phyloP scores from a whole-genome alignment of 768 basidiomycete species.

The Mycena floridula region DNA sequence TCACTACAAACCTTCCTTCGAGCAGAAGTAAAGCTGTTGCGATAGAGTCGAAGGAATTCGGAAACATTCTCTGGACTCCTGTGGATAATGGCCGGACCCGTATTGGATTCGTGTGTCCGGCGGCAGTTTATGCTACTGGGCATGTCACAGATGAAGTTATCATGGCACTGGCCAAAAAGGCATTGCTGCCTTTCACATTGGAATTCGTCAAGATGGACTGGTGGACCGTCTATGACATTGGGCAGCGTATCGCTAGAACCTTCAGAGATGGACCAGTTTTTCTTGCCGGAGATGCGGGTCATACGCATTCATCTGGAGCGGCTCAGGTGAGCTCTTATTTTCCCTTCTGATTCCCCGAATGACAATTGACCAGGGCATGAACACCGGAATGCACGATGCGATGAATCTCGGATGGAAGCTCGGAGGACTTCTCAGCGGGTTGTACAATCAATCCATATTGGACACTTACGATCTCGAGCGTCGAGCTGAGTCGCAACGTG shows the following conservation, averaged over 20 bases:
- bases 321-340: conserved; percentile 1
- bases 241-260: conserved; percentile 4
- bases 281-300: conserved; percentile 5
- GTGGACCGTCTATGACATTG: conserved; percentile 11
- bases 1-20: conserved; percentile 7
- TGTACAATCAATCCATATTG: conserved; percentile 2
- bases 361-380: conserved; percentile 1
- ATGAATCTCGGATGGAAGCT: conserved; percentile 9
- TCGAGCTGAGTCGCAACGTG: background rate
- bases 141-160: conserved; percentile 7
- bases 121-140: conserved; percentile 2
- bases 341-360: background rate
- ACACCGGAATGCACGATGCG: conserved; percentile 6
- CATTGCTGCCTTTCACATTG: conserved; percentile 9
- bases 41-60: conserved; percentile 4
- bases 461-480: conserved; percentile 7
- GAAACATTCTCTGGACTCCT: conserved; percentile 5
- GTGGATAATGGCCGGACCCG: conserved; percentile 5
- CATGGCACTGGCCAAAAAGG: conserved; percentile 7
- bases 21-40: background rate
- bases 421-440: conserved; percentile 2
- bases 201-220: conserved; percentile 11
- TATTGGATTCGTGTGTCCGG: conserved; percentile 8
- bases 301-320: conserved; percentile 5
- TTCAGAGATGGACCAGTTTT: conserved; percentile 4